Percentiles rank a stretch among this genome's conserved stretches.
Evolutionary conservation across 768 basidiomycete species (phyloP).

Genomic region (Trametes gibbosa): DNA sequence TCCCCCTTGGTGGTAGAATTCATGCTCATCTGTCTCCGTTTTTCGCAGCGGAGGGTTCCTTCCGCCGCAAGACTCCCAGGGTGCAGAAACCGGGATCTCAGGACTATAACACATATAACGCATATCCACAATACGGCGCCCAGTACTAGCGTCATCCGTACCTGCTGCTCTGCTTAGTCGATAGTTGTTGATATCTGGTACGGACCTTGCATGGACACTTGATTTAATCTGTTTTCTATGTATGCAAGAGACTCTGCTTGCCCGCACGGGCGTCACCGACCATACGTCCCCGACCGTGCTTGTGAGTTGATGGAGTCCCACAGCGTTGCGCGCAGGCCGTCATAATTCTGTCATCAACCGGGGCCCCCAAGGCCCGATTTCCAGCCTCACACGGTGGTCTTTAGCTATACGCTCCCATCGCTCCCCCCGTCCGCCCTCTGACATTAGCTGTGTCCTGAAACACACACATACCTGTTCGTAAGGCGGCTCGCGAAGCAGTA

Average conservation of each 20-base stretch:
- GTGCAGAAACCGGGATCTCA: constrained; percentile 22
- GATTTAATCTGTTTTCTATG: not conserved
- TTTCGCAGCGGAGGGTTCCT: constrained; percentile 41
- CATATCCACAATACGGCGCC: constrained; percentile 5
- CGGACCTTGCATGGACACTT: constrained; percentile 12
- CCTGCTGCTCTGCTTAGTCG: constrained; percentile 1
- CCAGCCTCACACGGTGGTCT: constrained; percentile 19
- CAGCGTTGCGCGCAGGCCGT: no score
- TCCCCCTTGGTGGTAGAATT: not conserved
- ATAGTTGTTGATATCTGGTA: not conserved
- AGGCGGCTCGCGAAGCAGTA: constrained; percentile 15
- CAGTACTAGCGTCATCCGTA: constrained; percentile 7
- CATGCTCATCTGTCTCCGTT: constrained; percentile 10
- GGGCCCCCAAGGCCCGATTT: constrained; percentile 33
- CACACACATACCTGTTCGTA: constrained; percentile 11
- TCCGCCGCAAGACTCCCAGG: constrained; percentile 42
- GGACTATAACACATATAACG: constrained; percentile 14
- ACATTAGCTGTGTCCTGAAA: constrained; percentile 18
- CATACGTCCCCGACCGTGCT: not conserved
- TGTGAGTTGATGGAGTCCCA: not conserved
- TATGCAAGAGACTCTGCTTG: constrained; percentile 1
- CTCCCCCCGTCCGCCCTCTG: constrained; percentile 22
- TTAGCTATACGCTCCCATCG: constrained; percentile 30
- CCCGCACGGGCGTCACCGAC: not conserved
- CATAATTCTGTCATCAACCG: constrained; percentile 15